Percentiles rank a stretch among this genome's conserved stretches.
Conservation (phyloP, 805 yeast species). For the Peterozyma xylosa region DNA sequence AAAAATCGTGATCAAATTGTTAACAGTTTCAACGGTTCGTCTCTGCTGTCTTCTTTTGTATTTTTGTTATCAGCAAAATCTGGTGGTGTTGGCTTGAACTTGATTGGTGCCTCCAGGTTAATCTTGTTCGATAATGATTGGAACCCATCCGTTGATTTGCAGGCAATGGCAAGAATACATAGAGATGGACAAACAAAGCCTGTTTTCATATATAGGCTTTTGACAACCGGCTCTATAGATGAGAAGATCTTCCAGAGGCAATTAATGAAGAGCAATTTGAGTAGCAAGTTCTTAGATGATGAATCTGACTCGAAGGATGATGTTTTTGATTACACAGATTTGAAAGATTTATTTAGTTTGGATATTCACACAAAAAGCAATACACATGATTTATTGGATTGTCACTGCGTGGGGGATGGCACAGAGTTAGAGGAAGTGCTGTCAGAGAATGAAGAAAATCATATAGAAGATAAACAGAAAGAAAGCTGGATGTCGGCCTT, state of each 20-base stretch:
- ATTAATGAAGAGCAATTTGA: constrained; percentile 70
- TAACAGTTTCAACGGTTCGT: constrained; percentile 51
- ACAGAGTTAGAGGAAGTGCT: constrained; percentile 16
- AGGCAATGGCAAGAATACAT: constrained; percentile 93
- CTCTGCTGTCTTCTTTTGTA: constrained; percentile 36
- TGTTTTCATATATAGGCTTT: constrained; percentile 72
- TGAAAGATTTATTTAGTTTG: constrained; percentile 69
- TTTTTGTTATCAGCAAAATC: constrained; percentile 82
- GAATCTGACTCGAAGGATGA: constrained; percentile 42
- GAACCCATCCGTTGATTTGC: constrained; percentile 91
- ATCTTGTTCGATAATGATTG: constrained; percentile 90
- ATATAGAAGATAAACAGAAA: constrained; percentile 11
- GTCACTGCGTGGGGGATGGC: constrained; percentile 55
- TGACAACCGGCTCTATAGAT: constrained; percentile 87
- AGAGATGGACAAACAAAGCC: constrained; percentile 85
- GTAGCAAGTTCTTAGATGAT: constrained; percentile 58
- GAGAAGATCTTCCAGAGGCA: constrained; percentile 94
- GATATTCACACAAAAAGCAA: constrained; percentile 42
- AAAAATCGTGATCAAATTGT: constrained; percentile 61
- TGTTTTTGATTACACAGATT: constrained; percentile 60
- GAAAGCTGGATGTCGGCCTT: constrained; percentile 52
- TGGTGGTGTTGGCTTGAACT: constrained; percentile 89
- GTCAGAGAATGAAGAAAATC: constrained; percentile 14
- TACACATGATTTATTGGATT: constrained; percentile 72
- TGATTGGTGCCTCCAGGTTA: constrained; percentile 84